Evolutionary conservation across 805 yeast genomes (phyloP).

Genomic region (Aciculoconidium aculeatum): DNA sequence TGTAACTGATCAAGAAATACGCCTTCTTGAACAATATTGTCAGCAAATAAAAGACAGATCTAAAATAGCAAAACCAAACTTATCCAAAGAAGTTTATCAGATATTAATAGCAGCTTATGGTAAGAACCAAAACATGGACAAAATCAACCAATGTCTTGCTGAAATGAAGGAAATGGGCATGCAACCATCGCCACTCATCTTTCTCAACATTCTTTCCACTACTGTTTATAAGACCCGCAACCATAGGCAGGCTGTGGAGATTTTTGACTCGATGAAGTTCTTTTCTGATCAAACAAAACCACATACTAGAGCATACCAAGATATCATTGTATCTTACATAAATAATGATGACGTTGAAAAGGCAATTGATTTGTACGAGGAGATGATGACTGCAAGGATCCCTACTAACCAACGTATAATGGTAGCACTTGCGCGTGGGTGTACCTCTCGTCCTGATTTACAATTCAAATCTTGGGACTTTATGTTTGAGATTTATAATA

Average conservation of each 20-base stretch:
- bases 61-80: slow-evolving; percentile 19
- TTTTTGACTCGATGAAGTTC: slow-evolving; percentile 85
- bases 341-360: slow-evolving; percentile 60
- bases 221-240: slow-evolving; percentile 47
- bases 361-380: slow-evolving; percentile 71
- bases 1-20: slow-evolving; percentile 16
- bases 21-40: slow-evolving; percentile 27
- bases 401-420: slow-evolving; percentile 32
- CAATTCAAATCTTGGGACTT: slow-evolving; percentile 69
- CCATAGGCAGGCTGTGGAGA: slow-evolving; percentile 56
- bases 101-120: slow-evolving; percentile 42
- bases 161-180: slow-evolving; percentile 34
- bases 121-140: slow-evolving; percentile 29
- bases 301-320: slow-evolving; percentile 58
- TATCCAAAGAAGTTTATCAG: slow-evolving; percentile 36
- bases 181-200: slow-evolving; percentile 41
- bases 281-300: slow-evolving; percentile 63
- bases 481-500: slow-evolving; percentile 56
- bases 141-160: slow-evolving; percentile 31
- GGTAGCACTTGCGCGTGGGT: slow-evolving; percentile 61
- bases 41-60: slow-evolving; percentile 15
- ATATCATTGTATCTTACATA: slow-evolving; percentile 63
- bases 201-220: slow-evolving; percentile 55
- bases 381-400: slow-evolving; percentile 40
- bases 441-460: slow-evolving; percentile 47